Evolutionary conservation across 73 alveolate genomes (phyloP).

Genomic region (Paramecium tetraurelia): DNA sequence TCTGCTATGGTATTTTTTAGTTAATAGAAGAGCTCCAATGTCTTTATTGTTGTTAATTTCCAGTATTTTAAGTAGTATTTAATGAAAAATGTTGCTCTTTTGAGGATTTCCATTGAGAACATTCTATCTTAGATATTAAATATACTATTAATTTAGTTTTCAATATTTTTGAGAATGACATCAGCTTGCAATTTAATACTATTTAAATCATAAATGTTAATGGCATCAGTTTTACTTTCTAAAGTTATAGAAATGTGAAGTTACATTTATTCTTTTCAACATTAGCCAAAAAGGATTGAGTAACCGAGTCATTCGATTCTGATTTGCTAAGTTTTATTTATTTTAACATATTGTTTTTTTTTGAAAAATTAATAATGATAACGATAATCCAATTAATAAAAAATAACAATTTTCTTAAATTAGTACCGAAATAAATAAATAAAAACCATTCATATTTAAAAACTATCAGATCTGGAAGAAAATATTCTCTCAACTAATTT

Average conservation of each 20-base stretch:
- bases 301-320: background rate
- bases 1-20: background rate
- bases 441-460: background rate
- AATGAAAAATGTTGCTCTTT: background rate
- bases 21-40: background rate
- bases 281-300: background rate
- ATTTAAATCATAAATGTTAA: background rate
- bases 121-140: background rate
- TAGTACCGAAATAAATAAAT: background rate
- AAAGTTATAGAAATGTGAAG: background rate
- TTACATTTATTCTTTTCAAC: background rate
- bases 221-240: background rate
- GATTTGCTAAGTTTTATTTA: background rate
- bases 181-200: background rate
- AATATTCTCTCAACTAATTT: constrained; percentile 18
- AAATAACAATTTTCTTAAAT: background rate
- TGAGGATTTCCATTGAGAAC: background rate
- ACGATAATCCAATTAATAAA: background rate
- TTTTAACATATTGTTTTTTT: background rate
- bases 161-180: background rate
- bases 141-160: background rate
- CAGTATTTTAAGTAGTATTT: background rate
- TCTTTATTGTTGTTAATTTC: background rate
- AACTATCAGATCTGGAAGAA: constrained; percentile 10
- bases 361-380: background rate